These are phyloP conservation scores for Guyanaporus albipodus DNA, from an alignment of 768 basidiomycete species.

Conservation along the genomic window DNA sequence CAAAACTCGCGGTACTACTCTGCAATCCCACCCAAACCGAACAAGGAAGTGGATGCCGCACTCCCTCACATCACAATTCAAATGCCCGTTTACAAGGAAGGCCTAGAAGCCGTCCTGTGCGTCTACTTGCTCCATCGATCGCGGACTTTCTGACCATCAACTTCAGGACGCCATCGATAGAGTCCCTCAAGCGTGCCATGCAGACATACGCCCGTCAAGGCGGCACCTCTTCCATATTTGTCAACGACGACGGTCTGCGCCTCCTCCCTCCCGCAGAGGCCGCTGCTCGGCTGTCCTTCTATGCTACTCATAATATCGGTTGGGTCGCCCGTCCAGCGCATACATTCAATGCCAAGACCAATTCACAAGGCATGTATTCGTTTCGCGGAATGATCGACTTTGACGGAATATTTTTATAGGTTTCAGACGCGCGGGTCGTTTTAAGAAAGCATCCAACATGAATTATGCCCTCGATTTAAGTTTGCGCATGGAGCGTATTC, in stretches of 20 bases:
- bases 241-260: conserved; percentile 63
- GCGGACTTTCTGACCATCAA: neutral
- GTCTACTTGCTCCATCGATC: conserved; percentile 21
- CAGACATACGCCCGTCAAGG: conserved; percentile 64
- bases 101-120: conserved; percentile 47
- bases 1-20: conserved; percentile 54
- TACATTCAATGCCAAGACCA: conserved; percentile 37
- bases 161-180: conserved; percentile 42
- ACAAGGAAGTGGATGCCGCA: conserved; percentile 40
- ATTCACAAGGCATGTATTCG: conserved; percentile 43
- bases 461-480: conserved; percentile 64
- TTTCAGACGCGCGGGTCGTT: conserved; percentile 59
- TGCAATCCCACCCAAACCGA: conserved; percentile 40
- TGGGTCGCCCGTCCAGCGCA: conserved; percentile 60
- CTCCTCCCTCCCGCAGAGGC: conserved; percentile 44
- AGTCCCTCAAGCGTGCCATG: conserved; percentile 57
- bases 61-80: conserved; percentile 52
- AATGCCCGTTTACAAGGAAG: conserved; percentile 58
- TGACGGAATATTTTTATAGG: conserved; percentile 11
- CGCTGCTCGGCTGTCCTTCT: conserved; percentile 46
- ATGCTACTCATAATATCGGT: conserved; percentile 54
- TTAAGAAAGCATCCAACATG: conserved; percentile 95
- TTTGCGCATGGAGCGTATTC: conserved; percentile 33
- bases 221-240: conserved; percentile 54
- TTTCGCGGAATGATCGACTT: conserved; percentile 34